Base-by-base conservation (phyloP, 2,329 filamentous ascomycete genomes). In the Sporothrix euskadiensis region DNA sequence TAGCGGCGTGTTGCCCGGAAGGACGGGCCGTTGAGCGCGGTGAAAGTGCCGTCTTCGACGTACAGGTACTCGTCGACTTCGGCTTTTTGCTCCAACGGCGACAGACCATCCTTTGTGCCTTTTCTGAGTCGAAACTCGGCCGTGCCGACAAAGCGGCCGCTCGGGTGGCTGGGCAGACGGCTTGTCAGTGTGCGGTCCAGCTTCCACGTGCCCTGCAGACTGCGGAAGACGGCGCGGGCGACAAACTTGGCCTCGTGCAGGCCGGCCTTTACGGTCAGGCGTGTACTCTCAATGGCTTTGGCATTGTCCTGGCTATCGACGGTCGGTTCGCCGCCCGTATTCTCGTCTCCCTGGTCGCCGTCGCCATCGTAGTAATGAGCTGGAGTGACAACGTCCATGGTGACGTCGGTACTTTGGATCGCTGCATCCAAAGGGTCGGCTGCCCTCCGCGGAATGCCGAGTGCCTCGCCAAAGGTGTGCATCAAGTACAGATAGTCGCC, bases 401-500 rank as follows among this genome's bases (percentile, higher is more conserved):
- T 78, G 35, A 82, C 79, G 68, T 88, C 73, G 8, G 79, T 77
- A 4, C 80, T 82, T 10, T 77, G 74, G 70, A 61, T 22, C 44
- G 19, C 57, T 49, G 54, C 1, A 12, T 65, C 39, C 1, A 10
- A n/a, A 1, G 61, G 61, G 22, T 65, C 39, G 61, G 61, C 22
- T 19, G 81, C 81, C 2, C 76, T 79, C 41, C 82, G 85, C 41
- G 78, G 80, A 9, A 94, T 83, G 0, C 83, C 84, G 2, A 93
- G 83, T 0, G 89, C 87, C 1, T 85, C 80, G 14, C 89, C 84
- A 74, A 94, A 89, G 14, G 91, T 88, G 76, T 94, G 89, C 85
- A 95, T 90, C 14, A 95, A 81, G 75, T 90, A 94, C 8, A 89
- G 81, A 79, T 94, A 95, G 80, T 97, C 93, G 10, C 90, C 90